Base-by-base conservation (phyloP, 164 flowering plant species). In the Nymphaea colorata region DNA sequence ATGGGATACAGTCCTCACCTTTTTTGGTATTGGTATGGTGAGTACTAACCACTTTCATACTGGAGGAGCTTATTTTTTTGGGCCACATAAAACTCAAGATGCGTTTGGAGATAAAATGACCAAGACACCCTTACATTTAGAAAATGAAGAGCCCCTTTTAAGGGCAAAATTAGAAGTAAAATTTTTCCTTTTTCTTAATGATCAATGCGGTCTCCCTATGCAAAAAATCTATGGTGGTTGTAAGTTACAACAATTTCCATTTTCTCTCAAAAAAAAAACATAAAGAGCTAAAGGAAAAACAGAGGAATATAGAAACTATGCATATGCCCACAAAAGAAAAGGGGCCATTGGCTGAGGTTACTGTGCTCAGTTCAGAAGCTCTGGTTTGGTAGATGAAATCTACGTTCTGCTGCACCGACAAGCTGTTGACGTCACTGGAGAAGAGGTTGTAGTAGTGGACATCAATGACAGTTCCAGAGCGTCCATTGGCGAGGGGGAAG, bases 371-470 rank as follows among this genome's bases (percentile, higher is more conserved):
- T 18, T 83, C 67, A 0, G 77, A 44, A 0, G 86, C 43, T 41
- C 89, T 74, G 63, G 84, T 82, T 16, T 44, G 74, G 69, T 76
- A 0, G 67, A 88, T 59, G 74, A 73, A 86, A 57, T 90, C 86
- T 7, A 90, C 82, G 74, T 85, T 83, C 36, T 86, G 78, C 69
- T 86, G 79, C 65, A 79, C 82, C 1, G 83, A 79, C 83, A 83
- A 71, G 67, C 62, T 55, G 70, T 76, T 44, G 61, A 83, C 81
- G 1, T 16, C 10, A 60, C 51, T 44, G 0, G 65, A 16, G 70
- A 82, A 86, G 16, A 87, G 81, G 53, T 77, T 85, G 77, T 86
- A 88, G 74, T 83, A 82, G 70, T 85, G 91, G 14, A 84, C 81
- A 51, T 90, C 96, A 43, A 90, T 76, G 59, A 82, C 93, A 0